Base-by-base conservation (phyloP, 805 yeast genomes). In the Wickerhamomyces hampshirensis region DNA sequence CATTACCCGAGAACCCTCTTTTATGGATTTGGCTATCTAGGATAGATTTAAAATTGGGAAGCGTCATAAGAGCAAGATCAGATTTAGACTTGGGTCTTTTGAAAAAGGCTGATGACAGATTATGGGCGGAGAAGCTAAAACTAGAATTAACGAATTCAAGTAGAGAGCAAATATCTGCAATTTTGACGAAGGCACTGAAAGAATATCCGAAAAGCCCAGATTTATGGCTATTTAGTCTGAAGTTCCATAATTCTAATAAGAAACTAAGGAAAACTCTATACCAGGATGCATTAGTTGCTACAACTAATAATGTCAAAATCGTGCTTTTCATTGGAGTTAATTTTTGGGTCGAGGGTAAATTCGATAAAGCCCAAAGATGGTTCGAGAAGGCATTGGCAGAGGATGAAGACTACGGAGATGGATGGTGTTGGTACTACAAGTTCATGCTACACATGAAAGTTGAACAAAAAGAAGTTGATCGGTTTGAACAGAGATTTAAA, bases 341-440 rank as follows among this genome's bases (percentile, higher is more conserved):
- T 38, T 78, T 88, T 43, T 80, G 81, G 80, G 50, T 62, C 2
- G 82, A 75, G 18, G 80, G 83, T 0, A 83, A 83, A 45, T 58
- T 69, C 18, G 60, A 69, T 2, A 80, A 78, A 44, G 85, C 94
- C 0, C 63, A 66, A 37, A 68, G 78, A 11, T 89, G 96, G 87
- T 73, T 87, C 38, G 81, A 80, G 32, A 66, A 83, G 35, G 84
- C 93, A 0, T 53, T 80, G 9, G 64, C 60, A n/a, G 63, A 67
- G 3, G 77, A 79, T 38, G 56, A 63, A 1, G 63, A 59, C n/a
- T 73, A 66, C 51, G 97, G 95, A 4, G 97, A 89, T 58, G 59
- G 70, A 3, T 87, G 94, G 83, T 73, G 77, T 1, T 80, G 87
- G 81, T 51, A 67, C 33, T 75, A 73, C 47, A 64, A 67, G 18